These are phyloP conservation scores for Sporothrix brunneoviolacea DNA, from an alignment of 2,329 filamentous ascomycete species.

Conservation along the genomic window DNA sequence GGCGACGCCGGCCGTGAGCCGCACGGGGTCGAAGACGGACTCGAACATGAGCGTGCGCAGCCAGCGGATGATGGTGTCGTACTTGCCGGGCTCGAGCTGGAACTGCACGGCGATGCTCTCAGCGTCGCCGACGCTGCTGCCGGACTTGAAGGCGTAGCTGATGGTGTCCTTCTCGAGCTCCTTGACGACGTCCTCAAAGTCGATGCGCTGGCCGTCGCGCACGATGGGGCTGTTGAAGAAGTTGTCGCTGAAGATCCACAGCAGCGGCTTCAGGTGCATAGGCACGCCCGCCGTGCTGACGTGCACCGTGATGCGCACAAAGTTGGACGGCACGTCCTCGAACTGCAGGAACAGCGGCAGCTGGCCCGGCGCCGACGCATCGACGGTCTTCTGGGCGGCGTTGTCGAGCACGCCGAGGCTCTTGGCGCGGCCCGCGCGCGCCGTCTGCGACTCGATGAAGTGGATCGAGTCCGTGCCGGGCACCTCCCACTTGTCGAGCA, in stretches of 20 bases:
- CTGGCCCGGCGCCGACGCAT: constrained; percentile 48
- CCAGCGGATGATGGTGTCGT: constrained; percentile 75
- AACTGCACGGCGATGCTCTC: constrained; percentile 79
- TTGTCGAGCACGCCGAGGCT: constrained; percentile 62
- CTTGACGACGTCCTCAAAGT: constrained; percentile 88
- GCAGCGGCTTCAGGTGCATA: constrained; percentile 73
- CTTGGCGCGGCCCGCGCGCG: constrained; percentile 71
- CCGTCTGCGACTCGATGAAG: constrained; percentile 84
- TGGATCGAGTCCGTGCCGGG: constrained; percentile 87
- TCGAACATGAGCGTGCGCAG: constrained; percentile 81
- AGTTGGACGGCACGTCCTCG: constrained; percentile 88
- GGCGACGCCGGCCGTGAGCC: constrained; percentile 58
- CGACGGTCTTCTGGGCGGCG: constrained; percentile 66
- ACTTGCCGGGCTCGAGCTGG: constrained; percentile 83
- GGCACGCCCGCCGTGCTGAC: constrained; percentile 73
- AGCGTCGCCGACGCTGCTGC: constrained; percentile 62
- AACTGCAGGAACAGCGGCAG: constrained; percentile 87
- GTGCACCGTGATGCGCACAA: constrained; percentile 77
- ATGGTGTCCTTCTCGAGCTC: constrained; percentile 88
- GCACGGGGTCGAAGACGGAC: constrained; percentile 71
- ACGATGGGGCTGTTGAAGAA: constrained; percentile 91
- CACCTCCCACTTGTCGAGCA: constrained; percentile 77
- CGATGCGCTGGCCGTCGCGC: constrained; percentile 66
- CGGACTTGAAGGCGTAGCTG: constrained; percentile 67
- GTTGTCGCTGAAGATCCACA: constrained; percentile 79